These are phyloP conservation scores for Hirsutella rhossiliensis DNA, from an alignment of 2,329 filamentous ascomycete genomes.

Conservation along the genomic window DNA sequence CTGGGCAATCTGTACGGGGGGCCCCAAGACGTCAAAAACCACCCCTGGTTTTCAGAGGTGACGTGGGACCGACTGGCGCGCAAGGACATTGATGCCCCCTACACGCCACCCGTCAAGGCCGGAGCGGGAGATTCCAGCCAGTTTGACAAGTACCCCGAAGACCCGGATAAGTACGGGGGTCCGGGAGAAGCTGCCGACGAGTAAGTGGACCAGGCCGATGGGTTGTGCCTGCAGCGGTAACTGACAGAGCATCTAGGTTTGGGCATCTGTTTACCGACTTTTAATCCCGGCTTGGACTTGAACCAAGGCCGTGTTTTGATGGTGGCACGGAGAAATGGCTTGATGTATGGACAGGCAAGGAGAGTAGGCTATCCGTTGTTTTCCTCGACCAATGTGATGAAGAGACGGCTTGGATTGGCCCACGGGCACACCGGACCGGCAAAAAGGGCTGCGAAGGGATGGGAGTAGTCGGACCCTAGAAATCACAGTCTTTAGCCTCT, in stretches of 20 bases:
- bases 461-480: neutral
- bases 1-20: slow-evolving; percentile 89
- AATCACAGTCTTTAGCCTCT: slow-evolving; percentile 1
- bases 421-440: neutral
- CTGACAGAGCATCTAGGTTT: slow-evolving; percentile 35
- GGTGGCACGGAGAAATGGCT: neutral
- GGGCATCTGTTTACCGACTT: slow-evolving; percentile 69
- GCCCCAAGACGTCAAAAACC: slow-evolving; percentile 83
- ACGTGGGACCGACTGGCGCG: slow-evolving; percentile 91
- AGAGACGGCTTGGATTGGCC: neutral
- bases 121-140: slow-evolving; percentile 92
- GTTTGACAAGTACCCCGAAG: slow-evolving; percentile 96
- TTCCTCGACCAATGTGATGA: neutral
- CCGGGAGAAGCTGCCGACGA: slow-evolving; percentile 60
- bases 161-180: slow-evolving; percentile 82
- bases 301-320: neutral
- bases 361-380: neutral
- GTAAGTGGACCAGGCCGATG: slow-evolving; percentile 43
- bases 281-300: slow-evolving; percentile 26
- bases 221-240: neutral
- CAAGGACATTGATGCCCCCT: slow-evolving; percentile 97
- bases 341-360: neutral
- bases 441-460: no score
- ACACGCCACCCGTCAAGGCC: slow-evolving; percentile 89
- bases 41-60: slow-evolving; percentile 94